Evolutionary conservation across 352 stramenopile genomes (phyloP).

Genomic region (Globisporangium alternatum): DNA sequence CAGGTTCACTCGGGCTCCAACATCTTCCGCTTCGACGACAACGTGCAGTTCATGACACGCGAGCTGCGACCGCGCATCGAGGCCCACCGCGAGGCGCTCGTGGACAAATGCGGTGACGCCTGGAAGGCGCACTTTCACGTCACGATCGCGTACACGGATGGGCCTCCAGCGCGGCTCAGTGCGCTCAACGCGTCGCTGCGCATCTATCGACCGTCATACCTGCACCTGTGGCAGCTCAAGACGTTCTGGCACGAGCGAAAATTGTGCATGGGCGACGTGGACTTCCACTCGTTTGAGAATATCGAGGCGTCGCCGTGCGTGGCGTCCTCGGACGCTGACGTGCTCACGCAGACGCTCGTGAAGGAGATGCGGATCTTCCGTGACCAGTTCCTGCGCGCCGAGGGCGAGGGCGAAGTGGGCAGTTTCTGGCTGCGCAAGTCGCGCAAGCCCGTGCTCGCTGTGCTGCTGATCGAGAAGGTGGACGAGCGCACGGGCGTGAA

Average conservation of each 20-base stretch:
- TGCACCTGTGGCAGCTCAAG: slow-evolving; percentile 99
- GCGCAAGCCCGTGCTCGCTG: slow-evolving; percentile 95
- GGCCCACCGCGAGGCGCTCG: slow-evolving; percentile 91
- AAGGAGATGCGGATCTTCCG: slow-evolving; percentile 91
- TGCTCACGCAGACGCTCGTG: slow-evolving; percentile 85
- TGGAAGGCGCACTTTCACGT: slow-evolving; percentile 95
- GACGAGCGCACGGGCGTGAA: slow-evolving; percentile 37
- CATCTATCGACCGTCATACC: slow-evolving; percentile 93
- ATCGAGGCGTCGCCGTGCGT: slow-evolving; percentile 95
- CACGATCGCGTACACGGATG: slow-evolving; percentile 96
- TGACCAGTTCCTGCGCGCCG: slow-evolving; percentile 76
- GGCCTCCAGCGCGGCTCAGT: slow-evolving; percentile 92
- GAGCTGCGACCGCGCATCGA: slow-evolving; percentile 94
- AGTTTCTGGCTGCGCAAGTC: slow-evolving; percentile 99
- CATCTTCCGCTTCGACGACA: slow-evolving; percentile 96
- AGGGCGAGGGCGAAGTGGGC: slow-evolving; percentile 85
- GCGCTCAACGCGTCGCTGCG: slow-evolving; percentile 95
- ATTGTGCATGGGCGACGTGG: slow-evolving; percentile 94
- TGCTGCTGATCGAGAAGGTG: slow-evolving; percentile 93
- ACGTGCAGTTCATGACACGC: slow-evolving; percentile 96
- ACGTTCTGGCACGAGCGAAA: slow-evolving; percentile 98
- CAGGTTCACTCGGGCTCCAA: slow-evolving; percentile 96
- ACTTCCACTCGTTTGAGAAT: slow-evolving; percentile 96
- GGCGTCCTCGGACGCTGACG: slow-evolving; percentile 69
- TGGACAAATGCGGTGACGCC: slow-evolving; percentile 85